Evolutionary conservation across 129 eudicot genomes (phyloP).

Genomic region (Artemisia argyi): DNA sequence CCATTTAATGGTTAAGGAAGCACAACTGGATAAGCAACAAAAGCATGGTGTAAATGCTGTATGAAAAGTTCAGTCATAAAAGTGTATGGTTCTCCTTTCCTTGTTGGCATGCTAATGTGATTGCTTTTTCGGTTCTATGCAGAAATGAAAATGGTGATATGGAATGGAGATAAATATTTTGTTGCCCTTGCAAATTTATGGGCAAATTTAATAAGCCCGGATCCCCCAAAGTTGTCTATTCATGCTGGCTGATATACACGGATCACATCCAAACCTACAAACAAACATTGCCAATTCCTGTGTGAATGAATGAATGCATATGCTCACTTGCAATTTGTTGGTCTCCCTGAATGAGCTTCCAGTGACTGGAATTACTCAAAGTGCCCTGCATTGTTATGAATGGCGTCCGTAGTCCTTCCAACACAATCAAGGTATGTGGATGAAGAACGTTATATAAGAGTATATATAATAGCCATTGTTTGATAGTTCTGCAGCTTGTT

Average conservation of each 20-base stretch:
- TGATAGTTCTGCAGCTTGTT: constrained; percentile 27
- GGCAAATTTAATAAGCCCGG: constrained; percentile 70
- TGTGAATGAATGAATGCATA: constrained; percentile 5
- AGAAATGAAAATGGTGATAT: constrained; percentile 59
- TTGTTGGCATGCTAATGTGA: background rate
- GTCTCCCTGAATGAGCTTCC: background rate
- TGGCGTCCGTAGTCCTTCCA: constrained; percentile 21
- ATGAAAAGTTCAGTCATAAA: too few relatives aligned
- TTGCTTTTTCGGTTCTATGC: constrained; percentile 13
- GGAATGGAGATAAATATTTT: constrained; percentile 63
- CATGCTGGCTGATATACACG: constrained; percentile 35
- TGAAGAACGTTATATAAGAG: constrained; percentile 1
- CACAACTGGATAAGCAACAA: too few relatives aligned
- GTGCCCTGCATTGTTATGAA: background rate
- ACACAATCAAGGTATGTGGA: constrained; percentile 29
- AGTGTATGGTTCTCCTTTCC: background rate
- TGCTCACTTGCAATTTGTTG: background rate
- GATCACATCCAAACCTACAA: constrained; percentile 2
- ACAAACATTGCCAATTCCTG: constrained; percentile 1
- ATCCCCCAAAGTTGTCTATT: constrained; percentile 66
- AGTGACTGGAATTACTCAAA: constrained; percentile 1
- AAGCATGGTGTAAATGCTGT: too few relatives aligned
- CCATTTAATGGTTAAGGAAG: too few relatives aligned
- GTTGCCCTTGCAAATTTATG: constrained; percentile 73
- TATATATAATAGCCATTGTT: constrained; percentile 25